Evolutionary conservation across 2,329 filamentous ascomycete species (phyloP).

Genomic region (Pseudocercospora vitis): DNA sequence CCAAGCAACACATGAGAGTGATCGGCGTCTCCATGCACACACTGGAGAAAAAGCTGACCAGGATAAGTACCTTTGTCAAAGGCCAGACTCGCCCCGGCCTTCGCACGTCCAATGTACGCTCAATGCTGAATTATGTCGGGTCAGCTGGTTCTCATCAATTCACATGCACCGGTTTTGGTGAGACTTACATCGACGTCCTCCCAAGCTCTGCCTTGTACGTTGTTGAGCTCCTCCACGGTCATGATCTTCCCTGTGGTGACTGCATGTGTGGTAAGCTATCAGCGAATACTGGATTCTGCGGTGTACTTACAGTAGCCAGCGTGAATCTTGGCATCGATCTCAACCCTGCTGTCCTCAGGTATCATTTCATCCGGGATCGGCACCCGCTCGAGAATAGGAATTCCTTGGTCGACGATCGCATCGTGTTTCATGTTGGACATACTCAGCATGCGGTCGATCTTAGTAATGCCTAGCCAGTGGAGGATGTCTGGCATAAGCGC

Average conservation of each 20-base stretch:
- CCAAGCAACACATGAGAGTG: not conserved
- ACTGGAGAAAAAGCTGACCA: not conserved
- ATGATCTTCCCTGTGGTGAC: constrained; percentile 86
- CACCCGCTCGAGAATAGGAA: constrained; percentile 48
- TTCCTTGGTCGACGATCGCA: constrained; percentile 66
- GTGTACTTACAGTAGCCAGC: constrained; percentile 62
- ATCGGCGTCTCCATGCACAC: constrained; percentile 5
- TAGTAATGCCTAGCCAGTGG: constrained; percentile 97
- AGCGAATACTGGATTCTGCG: constrained; percentile 1
- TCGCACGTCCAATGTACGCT: constrained; percentile 8
- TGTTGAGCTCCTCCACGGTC: constrained; percentile 79
- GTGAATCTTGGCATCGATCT: constrained; percentile 98
- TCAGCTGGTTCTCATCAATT: constrained; percentile 19
- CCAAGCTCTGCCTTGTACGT: constrained; percentile 88
- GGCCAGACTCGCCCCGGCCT: not conserved
- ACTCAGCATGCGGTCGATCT: constrained; percentile 97
- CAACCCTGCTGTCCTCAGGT: constrained; percentile 90
- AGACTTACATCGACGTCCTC: constrained; percentile 61
- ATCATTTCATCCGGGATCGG: constrained; percentile 93
- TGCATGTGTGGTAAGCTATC: constrained; percentile 31
- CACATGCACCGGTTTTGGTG: constrained; percentile 2
- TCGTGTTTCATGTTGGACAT: constrained; percentile 99
- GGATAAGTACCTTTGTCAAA: not conserved
- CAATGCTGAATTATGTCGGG: constrained; percentile 23
- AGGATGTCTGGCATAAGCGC: constrained; percentile 90